A percentile compares a stretch with the other conserved stretches of the same genome.
Conservation (phyloP, 768 basidiomycete species). For the Leccinellum rugosiceps region DNA sequence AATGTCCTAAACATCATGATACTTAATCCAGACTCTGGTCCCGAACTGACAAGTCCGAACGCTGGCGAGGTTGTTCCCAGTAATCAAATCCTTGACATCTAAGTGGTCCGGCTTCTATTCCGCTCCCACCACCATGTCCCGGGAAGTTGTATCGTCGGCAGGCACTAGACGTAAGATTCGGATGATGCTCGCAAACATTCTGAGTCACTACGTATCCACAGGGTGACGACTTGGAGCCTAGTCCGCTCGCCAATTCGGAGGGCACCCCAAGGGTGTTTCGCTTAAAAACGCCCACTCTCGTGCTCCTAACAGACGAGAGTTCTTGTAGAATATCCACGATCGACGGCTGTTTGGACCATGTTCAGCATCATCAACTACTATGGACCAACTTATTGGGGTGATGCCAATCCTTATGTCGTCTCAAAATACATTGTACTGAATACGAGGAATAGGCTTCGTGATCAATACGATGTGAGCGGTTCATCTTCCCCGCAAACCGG, state of each 20-base stretch:
- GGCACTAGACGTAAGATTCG: background rate
- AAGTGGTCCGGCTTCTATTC: background rate
- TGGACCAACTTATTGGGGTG: slow-evolving; percentile 6
- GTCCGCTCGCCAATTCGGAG: background rate
- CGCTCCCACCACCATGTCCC: background rate
- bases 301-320: background rate
- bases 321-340: background rate
- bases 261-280: background rate
- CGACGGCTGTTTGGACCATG: background rate
- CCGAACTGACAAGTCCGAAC: background rate
- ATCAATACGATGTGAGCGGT: slow-evolving; percentile 5
- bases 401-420: background rate
- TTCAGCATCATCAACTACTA: background rate
- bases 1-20: background rate
- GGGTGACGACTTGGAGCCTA: background rate
- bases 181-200: background rate
- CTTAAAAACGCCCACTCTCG: background rate
- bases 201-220: background rate
- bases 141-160: background rate
- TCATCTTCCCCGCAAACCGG: background rate
- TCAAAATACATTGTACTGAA: background rate
- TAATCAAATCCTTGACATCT: too few species aligned
- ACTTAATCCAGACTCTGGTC: background rate
- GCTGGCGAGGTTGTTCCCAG: background rate
- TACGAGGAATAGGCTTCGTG: slow-evolving; percentile 3